Base-by-base conservation (phyloP, 164 flowering plant genomes). In the Vitis rotundifolia region DNA sequence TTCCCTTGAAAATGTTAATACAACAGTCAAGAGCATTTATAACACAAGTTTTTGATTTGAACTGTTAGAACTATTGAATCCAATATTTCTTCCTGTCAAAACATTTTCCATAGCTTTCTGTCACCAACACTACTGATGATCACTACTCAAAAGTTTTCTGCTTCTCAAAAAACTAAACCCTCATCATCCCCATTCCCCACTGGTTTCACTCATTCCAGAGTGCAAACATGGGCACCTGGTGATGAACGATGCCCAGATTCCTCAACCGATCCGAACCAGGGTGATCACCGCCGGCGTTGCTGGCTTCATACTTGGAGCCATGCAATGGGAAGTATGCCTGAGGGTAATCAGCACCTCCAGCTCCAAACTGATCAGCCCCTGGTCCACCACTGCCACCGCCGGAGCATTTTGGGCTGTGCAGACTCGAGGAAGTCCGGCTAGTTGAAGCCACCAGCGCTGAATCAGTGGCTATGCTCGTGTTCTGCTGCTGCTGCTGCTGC, bases 221-320 rank as follows among this genome's bases (percentile, higher is more conserved):
- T 0, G 90, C 91, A 80, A 87, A 89, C 77, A 87, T 77, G 2
- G 93, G 87, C 9, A 79, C 82, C 14, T 79, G 86, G 73, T 75
- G 86, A 75, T 75, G 79, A 77, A 67, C 82, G 70, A 83, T 67
- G 3, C 56, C 81, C 72, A 82, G 53, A 67, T 69, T 76, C 2
- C 67, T 71, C 0, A 65, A 51, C 54, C 71, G n/a, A 9, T 19
- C 53, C 5, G 62, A 16, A 31, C 49, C 31, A 3, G 11, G 49
- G 1, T 67, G 58, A 5, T 55, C 73, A 18, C 44, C 61, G 1
- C 69, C 80, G 7, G 44, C 5, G 47, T 50, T 44, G 44, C 54
- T 69, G 22, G 65, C 66, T 29, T 80, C 83, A 29, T 78, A 75
- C 65, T 82, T 79, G 0, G 71, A 59, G 8, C 68, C 79, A 53